Conservation (phyloP, 2,329 filamentous ascomycete species). For the Cordyceps pruinosa region DNA sequence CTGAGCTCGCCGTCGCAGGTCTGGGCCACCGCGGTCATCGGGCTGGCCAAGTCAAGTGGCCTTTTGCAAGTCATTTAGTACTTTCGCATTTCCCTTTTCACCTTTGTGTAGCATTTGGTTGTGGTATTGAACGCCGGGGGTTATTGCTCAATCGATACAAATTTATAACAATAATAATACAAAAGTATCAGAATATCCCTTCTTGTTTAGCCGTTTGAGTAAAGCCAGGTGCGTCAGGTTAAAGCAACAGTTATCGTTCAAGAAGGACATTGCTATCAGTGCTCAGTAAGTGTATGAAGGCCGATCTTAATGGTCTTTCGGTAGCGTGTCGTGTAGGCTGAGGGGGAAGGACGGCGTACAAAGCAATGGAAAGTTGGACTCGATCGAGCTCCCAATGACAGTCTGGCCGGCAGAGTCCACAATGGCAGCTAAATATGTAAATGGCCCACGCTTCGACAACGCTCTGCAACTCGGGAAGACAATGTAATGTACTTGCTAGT, state of each 20-base stretch:
- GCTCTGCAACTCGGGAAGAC: background rate
- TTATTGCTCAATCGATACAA: background rate
- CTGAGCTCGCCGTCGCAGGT: background rate
- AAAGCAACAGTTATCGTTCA: background rate
- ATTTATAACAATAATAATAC: background rate
- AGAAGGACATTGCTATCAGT: background rate
- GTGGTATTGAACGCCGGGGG: background rate
- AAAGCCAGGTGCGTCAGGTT: background rate
- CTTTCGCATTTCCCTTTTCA: background rate
- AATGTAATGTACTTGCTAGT: background rate
- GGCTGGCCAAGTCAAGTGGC: background rate
- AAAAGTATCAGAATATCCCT: background rate
- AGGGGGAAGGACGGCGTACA: background rate
- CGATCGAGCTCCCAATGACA: background rate
- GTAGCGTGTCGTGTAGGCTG: background rate
- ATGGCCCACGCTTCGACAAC: background rate
- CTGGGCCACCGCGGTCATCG: conserved; percentile 2
- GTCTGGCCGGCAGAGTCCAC: background rate
- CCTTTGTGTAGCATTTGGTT: background rate
- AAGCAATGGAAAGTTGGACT: background rate
- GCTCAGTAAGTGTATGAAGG: background rate
- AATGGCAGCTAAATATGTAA: background rate
- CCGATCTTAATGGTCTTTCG: no score
- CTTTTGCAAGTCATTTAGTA: background rate
- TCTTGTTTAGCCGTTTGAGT: background rate